Evolutionary conservation across 2,329 filamentous ascomycete genomes (phyloP), one percentile per base, ranked within the genome.

Genomic region (Fusarium pilosicola): DNA sequence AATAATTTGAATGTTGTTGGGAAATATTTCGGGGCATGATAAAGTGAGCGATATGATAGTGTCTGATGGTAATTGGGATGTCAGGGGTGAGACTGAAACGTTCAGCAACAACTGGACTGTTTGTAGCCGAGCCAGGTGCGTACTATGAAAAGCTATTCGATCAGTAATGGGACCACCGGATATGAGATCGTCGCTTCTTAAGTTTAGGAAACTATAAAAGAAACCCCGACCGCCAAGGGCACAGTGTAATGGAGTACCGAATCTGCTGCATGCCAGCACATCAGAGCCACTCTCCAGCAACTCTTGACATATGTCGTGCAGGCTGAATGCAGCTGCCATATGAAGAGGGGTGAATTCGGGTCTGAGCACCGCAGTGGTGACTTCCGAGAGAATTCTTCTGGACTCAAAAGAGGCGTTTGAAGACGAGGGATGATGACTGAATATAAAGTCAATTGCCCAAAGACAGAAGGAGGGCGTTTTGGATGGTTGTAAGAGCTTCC

Each of bases 11-110:
- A 34, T 3, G 7, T 34, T 60, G 13, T 26, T 28, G 7, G 2
- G 1, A 3, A 41, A 32, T 4, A 8, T 1, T 3, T 5, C 13
- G 10, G 22, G 20, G 9, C 9, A 36, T 7, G 24, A 28, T 5
- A 62, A 6, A 4, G 24, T 9, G 26, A 58, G 26, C 1, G 41
- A 45, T 20, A 45, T 14, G 11, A 62, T 34, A 6, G 32, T 46
- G 11, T 3, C 26, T 1, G 39, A 32, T 30, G 20, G 12, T 7
- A 20, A 58, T 3, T 7, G 13, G 7, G 24, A 26, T 3, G n/a
- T 1, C 9, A 45, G 4, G 26, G 34, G 20, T 0, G 51, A 32
- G 14, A 30, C 10, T 3, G n/a, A n/a, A 5, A 8, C 2, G 5
- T 56, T 22, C 1, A 45, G 15, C 15, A 62, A 20, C 24, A 58